Evolutionary conservation across 2,329 filamentous ascomycete species (phyloP), one percentile per base, ranked within the genome.

Genomic region (Scedosporium boydii): DNA sequence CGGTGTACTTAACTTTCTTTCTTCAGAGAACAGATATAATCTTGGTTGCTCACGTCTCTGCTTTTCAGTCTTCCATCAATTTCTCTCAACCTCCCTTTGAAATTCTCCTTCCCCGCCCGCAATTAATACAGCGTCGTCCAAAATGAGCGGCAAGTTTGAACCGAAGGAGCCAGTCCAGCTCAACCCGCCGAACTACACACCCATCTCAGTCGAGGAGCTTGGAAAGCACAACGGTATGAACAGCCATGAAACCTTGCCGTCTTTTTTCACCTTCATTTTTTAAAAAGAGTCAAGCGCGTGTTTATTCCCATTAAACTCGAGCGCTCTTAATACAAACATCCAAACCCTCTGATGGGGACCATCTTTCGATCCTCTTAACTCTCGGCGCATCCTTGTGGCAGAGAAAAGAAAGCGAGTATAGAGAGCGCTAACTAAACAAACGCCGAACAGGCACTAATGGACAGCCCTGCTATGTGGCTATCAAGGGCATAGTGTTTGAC

Each of bases 401-500:
- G 10, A 38, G 9, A 9, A 38, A 38, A 38, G 6, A 12, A 14
- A 38, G 34, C 10, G 10, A 12, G 34, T 38, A 38, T 10, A 14
- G 34, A 38, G 10, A 38, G 12, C 34, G 34, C 38, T 42, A 23
- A 64, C 21, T 6, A 29, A 14, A 29, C 14, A 16, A 41, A 41
- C 60, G 7, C 16, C n/a, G 34, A 38, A n/a, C 7, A 92, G 89
- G 89, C 26, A 78, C 77, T 16, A 82, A 89, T 63, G 85, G 87
- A 21, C 82, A 78, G 6, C 84, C 84, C 68, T 85, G 82, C 70
- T 89, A 88, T 68, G 86, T 89, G 51, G 87, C 86, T 56, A 89
- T 89, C 74, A 89, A 89, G 79, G 93, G 95, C 68, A 91, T 89
- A 65, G 88, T 99, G 60, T 99, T 97, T 71, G 93, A 99, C 71